Conservation (phyloP, 176 grass and related monocot species). For the Oryza longistaminata region DNA sequence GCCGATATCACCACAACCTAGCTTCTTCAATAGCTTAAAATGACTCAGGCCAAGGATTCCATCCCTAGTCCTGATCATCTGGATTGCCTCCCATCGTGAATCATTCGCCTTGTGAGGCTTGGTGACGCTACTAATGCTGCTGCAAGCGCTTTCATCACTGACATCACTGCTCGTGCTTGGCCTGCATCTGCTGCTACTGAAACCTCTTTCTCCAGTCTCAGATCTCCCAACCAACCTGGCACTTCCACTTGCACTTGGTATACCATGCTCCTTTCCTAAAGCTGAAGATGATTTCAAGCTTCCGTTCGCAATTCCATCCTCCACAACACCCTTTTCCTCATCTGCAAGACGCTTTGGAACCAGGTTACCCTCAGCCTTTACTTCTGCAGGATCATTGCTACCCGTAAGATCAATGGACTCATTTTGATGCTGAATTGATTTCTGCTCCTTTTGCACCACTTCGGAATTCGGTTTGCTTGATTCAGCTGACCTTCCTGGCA, state of each 20-base stretch:
- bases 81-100: conserved; percentile 80
- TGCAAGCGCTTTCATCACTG: conserved; percentile 78
- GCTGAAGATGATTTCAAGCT: conserved; percentile 32
- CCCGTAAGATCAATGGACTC: conserved; percentile 9
- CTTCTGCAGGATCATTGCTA: conserved; percentile 6
- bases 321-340: conserved; percentile 46
- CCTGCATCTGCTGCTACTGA: conserved; percentile 54
- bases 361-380: background rate
- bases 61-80: conserved; percentile 48
- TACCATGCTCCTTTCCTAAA: conserved; percentile 31
- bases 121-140: conserved; percentile 58
- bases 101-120: conserved; percentile 85
- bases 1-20: conserved; percentile 85
- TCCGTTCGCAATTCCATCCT: conserved; percentile 14
- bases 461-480: conserved; percentile 24
- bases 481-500: conserved; percentile 33
- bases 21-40: conserved; percentile 69
- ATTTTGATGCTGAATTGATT: conserved; percentile 22
- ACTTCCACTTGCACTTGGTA: conserved; percentile 44
- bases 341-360: conserved; percentile 16
- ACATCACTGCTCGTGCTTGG: conserved; percentile 62
- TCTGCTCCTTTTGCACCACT: conserved; percentile 21
- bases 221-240: conserved; percentile 38
- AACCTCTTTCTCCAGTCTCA: conserved; percentile 54
- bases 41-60: conserved; percentile 68